Base-by-base conservation (phyloP, 208 protist species). In the Leishmania amazonensis region DNA sequence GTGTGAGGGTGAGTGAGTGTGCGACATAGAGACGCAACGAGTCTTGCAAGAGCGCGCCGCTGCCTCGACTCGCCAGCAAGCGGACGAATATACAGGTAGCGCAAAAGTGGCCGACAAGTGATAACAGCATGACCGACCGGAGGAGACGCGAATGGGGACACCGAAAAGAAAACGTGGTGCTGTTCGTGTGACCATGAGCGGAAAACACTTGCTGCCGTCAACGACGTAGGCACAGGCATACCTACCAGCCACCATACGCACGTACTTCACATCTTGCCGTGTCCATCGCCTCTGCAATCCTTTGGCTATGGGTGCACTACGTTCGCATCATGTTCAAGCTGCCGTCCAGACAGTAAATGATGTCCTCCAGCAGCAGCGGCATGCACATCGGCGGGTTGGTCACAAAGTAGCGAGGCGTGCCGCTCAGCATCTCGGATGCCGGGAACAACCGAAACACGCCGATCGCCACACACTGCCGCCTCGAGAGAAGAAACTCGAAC, bases 401-500 rank as follows among this genome's bases (percentile, higher is more conserved):
- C 70, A 97, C 85, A 71, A 97, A 97, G 83, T 94, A 97, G 17
- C 95, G 91, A n/a, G 95, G 88, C 8, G 64, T 87, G 21, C 92
- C 89, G 38, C 65, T 80, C 42, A 96, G 84, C 40, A 78, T 79
- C 78, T 95, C 95, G 8, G 85, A 87, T 8, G 67, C 71, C 0
- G 93, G 93, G 71, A 97, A 97, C 5, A 88, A 88, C 0, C 95
- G 93, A 64, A 96, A 97, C 40, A 97, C 91, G 65, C 95, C 95
- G 68, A 97, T 94, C 13, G 91, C 86, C 31, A 97, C 84, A 75
- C 91, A 96, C n/a, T 82, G 85, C 17, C 88, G 91, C 57, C 91
- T 89, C 49, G 72, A 78, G 3, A 97, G 87, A 19, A 97, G 81
- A 81, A 93, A 95, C 64, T 92, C 84, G 72, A 96, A 97, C 11